Evolutionary conservation across 2,329 filamentous ascomycete genomes (phyloP).

Genomic region (Aspergillus sp.): DNA sequence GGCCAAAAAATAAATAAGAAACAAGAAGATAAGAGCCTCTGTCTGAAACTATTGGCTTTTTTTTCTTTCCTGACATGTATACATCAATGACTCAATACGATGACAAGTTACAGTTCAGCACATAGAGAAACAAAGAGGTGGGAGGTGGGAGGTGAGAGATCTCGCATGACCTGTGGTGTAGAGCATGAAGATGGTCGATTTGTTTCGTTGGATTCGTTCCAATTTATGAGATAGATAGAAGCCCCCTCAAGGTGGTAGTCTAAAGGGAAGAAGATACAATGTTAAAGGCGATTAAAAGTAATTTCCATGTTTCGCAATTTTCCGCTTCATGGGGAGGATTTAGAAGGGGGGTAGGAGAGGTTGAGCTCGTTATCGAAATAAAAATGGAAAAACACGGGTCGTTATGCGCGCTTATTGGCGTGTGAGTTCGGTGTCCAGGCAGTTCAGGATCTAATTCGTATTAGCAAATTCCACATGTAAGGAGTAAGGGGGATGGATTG

Average conservation of each 20-base stretch:
- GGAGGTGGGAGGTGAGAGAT: neutral
- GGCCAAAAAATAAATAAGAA: conserved; percentile 1
- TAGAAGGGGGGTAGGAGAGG: conserved; percentile 6
- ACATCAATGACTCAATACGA: conserved; percentile 9
- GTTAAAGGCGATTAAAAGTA: conserved; percentile 5
- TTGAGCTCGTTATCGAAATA: conserved; percentile 1
- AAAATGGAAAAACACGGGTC: conserved; percentile 5
- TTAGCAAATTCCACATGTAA: conserved; percentile 10
- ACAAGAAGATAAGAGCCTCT: neutral
- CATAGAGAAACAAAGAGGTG: neutral
- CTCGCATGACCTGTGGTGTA: neutral
- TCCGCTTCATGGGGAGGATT: conserved; percentile 2
- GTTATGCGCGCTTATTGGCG: conserved; percentile 19
- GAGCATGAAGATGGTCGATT: neutral
- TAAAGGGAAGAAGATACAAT: neutral
- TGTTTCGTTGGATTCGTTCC: neutral
- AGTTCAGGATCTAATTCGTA: conserved; percentile 29
- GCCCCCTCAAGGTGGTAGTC: neutral
- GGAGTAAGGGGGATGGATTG: conserved; percentile 7
- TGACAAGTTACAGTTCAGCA: neutral
- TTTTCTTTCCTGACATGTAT: conserved; percentile 3
- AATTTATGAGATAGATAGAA: neutral
- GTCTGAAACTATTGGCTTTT: neutral
- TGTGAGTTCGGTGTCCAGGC: conserved; percentile 31
- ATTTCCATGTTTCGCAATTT: conserved; percentile 1